Percentiles rank a stretch among this genome's conserved stretches.
Conservation (phyloP, 345 rosid genomes). For the Kernera saxatilis region DNA sequence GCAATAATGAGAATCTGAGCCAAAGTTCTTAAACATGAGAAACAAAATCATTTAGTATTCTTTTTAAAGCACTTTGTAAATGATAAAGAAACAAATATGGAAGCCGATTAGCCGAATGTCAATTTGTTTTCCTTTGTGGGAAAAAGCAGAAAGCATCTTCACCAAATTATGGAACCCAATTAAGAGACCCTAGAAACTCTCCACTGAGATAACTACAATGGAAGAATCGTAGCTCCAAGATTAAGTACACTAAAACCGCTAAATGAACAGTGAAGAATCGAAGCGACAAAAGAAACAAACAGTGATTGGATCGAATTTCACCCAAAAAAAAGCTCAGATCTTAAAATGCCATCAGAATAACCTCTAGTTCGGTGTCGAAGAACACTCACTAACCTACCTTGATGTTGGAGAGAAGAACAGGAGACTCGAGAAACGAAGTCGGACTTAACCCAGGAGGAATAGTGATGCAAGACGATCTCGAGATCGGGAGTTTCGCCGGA, state of each 20-base stretch:
- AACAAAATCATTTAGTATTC: neutral
- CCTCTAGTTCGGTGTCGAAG: neutral
- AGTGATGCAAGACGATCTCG: constrained; percentile 64
- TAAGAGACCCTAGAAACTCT: constrained; percentile 7
- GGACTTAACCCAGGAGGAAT: constrained; percentile 90
- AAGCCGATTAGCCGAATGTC: constrained; percentile 1
- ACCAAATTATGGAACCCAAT: neutral
- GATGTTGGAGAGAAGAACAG: constrained; percentile 79
- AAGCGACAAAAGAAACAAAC: neutral
- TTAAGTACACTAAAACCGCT: neutral
- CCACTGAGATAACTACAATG: neutral
- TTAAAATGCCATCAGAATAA: neutral
- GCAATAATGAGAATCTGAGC: neutral
- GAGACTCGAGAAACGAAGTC: constrained; percentile 86
- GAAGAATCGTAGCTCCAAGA: neutral
- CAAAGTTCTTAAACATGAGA: neutral
- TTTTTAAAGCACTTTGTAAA: neutral
- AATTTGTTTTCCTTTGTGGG: neutral
- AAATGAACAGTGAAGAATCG: neutral
- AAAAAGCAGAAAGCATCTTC: neutral
- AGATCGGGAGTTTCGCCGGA: constrained; percentile 97
- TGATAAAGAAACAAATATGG: neutral
- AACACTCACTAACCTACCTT: constrained; percentile 44
- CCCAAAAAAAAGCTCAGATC: neutral
- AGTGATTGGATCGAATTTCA: neutral